phyloP scores from a whole-genome alignment of 129 eudicot species.

The Cynara cardunculus region DNA sequence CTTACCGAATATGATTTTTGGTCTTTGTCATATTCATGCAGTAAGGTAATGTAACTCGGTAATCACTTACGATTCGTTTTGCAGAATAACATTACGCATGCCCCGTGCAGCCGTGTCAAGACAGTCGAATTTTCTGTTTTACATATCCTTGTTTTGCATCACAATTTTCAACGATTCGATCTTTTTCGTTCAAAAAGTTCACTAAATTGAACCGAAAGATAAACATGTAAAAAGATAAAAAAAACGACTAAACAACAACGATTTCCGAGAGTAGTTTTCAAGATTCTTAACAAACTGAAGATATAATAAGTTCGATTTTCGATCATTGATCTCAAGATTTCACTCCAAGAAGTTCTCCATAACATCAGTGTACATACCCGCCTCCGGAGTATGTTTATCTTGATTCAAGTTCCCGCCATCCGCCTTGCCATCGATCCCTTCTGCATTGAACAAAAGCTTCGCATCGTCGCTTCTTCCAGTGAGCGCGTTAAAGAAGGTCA shows the following conservation, averaged over 20 bases:
- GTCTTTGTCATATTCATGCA: too few species aligned
- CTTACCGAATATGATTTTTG: too few species aligned
- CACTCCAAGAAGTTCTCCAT: conserved; percentile 91
- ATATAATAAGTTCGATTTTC: background rate
- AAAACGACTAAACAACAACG: conserved; percentile 20
- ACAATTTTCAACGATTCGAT: too few species aligned
- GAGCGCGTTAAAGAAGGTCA: conserved; percentile 69
- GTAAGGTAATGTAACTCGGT: too few species aligned
- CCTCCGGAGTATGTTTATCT: conserved; percentile 49
- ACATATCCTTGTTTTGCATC: too few species aligned
- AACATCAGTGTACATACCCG: conserved; percentile 74
- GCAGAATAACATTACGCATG: too few species aligned
- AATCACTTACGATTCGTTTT: too few species aligned
- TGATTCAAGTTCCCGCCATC: conserved; percentile 37
- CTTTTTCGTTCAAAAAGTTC: background rate
- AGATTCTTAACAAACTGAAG: conserved; percentile 24
- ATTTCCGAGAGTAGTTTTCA: conserved; percentile 27
- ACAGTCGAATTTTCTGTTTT: too few species aligned
- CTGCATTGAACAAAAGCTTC: conserved; percentile 56
- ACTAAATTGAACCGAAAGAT: background rate
- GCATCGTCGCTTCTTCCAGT: conserved; percentile 63
- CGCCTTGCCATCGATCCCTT: conserved; percentile 51
- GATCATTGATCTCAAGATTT: conserved; percentile 6
- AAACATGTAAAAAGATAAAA: conserved; percentile 11
- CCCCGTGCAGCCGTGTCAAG: too few species aligned